These are phyloP conservation scores for Piromyces sp. DNA, from an alignment of 192 early-diverging fungal species.

Conservation along the genomic window DNA sequence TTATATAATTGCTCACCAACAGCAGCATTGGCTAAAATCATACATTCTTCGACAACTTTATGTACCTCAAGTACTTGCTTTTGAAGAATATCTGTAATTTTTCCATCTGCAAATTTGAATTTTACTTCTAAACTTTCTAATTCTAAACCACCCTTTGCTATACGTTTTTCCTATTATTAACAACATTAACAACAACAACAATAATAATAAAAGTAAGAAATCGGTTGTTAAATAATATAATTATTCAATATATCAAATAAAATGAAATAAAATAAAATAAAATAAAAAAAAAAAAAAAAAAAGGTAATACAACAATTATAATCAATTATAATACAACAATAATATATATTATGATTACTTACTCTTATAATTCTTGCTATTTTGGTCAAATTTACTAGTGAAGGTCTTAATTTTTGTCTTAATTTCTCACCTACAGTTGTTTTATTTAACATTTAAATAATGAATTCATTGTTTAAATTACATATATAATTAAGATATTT, in stretches of 20 bases:
- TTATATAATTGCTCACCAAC: slow-evolving; percentile 44
- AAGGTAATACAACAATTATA: no score
- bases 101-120: slow-evolving; percentile 40
- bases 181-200: no score
- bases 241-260: no score
- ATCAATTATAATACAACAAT: no score
- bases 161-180: slow-evolving; percentile 30
- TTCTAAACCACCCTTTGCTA: slow-evolving; percentile 43
- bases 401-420: slow-evolving; percentile 10
- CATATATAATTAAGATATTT: no score
- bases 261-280: no score
- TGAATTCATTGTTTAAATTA: no score
- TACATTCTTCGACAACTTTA: slow-evolving; percentile 58
- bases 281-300: no score
- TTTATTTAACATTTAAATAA: neutral
- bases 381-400: slow-evolving; percentile 21
- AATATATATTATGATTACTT: neutral
- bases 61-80: slow-evolving; percentile 51
- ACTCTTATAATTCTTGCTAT: slow-evolving; percentile 3
- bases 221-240: no score
- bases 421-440: neutral
- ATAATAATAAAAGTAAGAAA: no score
- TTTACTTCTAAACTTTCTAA: slow-evolving; percentile 57
- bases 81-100: slow-evolving; percentile 44
- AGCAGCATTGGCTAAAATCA: slow-evolving; percentile 56